Evolutionary conservation across 352 stramenopile species (phyloP), one percentile per base, ranked within the genome.

Genomic region (Globisporangium nodosum): DNA sequence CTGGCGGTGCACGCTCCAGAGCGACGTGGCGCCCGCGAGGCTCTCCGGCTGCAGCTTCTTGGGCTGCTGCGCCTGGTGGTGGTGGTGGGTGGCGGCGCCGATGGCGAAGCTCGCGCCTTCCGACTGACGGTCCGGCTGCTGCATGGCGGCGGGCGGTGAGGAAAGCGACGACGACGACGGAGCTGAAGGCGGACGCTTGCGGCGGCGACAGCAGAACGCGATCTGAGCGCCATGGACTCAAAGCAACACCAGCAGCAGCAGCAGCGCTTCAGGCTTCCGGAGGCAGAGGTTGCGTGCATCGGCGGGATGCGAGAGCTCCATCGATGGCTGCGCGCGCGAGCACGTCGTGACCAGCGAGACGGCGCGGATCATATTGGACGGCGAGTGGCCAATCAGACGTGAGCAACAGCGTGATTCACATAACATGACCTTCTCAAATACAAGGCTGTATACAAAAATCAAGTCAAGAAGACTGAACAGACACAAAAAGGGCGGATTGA

Each of bases 1-100:
- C 33, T 71, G 49, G 56, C 64, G 65, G 51, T 75, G 65, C 52
- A 64, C 65, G 52, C 48, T 60, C 50, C 65, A 74, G 49, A 82
- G 66, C 31, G 64, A 64, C 24, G 56, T 13, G 31, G 20, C 12
- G 54, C 30, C 45, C 24, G 42, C 49, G 46, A 62, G 49, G 33
- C 30, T 31, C 3, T 54, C 56, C 2, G 47, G 5, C 27, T 58
- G 31, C 40, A 51, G 16, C 49, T 62, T 62, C 27, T 61, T 55
- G 47, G 45, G 42, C 13, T 45, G 55, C 30, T 58, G 40, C 56
- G 69, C 65, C 48, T 54, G 49, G 54, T 56, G 54, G 52, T 73
- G 70, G 49, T 52, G 50, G 54, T 50, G 52, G 30, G 54, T 43
- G 39, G 60, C 37, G 47, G 52, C 58, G 46, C 54, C 49, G 39